These are phyloP conservation scores for Litsea cubeba DNA, from an alignment of 164 flowering plant genomes.

Conservation along the genomic window DNA sequence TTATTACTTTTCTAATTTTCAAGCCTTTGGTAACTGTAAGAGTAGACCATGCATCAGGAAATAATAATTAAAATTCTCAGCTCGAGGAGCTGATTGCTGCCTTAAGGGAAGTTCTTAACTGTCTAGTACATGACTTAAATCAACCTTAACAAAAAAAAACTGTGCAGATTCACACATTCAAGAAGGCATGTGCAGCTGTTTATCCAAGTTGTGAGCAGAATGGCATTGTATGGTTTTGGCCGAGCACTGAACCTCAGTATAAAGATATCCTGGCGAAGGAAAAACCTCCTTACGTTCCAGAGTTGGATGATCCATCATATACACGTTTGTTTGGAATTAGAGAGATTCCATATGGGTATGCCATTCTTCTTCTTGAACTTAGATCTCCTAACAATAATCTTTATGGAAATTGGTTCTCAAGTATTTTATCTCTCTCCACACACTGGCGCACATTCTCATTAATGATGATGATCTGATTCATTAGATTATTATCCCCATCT, in stretches of 20 bases:
- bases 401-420: not conserved
- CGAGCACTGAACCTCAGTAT: constrained; percentile 57
- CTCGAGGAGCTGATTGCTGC: too few relatives aligned
- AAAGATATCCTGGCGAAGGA: constrained; percentile 47
- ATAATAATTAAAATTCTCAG: too few relatives aligned
- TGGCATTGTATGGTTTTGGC: constrained; percentile 95
- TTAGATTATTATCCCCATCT: too few relatives aligned
- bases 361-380: not conserved
- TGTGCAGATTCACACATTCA: constrained; percentile 67
- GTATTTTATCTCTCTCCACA: too few relatives aligned
- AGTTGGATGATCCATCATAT: constrained; percentile 85
- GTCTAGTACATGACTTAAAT: not conserved
- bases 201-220: constrained; percentile 83
- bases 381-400: not conserved
- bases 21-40: too few relatives aligned
- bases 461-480: too few relatives aligned
- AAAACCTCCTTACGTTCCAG: constrained; percentile 74
- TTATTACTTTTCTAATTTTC: too few relatives aligned
- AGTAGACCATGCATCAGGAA: too few relatives aligned
- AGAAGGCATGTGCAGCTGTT: constrained; percentile 75
- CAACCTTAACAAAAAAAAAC: not conserved
- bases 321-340: constrained; percentile 48
- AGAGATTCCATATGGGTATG: constrained; percentile 88
- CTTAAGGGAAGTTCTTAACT: not conserved
- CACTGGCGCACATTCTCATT: too few relatives aligned